Conservation (phyloP, 345 rosid genomes). For the Camelina sativa region DNA sequence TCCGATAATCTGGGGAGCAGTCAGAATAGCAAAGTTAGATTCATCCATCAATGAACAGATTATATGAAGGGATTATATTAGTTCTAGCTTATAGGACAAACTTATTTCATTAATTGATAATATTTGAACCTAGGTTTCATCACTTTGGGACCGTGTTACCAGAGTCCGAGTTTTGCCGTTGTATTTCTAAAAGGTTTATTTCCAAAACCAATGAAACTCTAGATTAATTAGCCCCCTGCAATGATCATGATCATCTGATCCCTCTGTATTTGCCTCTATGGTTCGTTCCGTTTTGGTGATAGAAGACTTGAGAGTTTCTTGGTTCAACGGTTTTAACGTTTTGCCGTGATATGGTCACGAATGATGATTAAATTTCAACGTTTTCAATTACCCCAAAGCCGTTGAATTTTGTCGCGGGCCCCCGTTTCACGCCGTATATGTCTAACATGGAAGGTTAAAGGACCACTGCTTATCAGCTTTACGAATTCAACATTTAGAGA, state of each 20-base stretch:
- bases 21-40: too few relatives aligned
- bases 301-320: background rate
- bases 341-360: background rate
- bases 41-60: too few relatives aligned
- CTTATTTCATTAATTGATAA: too few relatives aligned
- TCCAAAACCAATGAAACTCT: background rate
- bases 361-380: background rate
- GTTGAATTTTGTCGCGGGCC: slow-evolving; percentile 1
- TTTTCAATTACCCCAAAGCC: background rate
- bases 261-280: background rate
- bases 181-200: background rate
- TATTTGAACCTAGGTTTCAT: too few relatives aligned
- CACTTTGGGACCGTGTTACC: background rate
- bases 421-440: background rate
- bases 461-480: background rate
- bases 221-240: background rate
- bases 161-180: background rate
- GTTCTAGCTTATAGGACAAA: too few relatives aligned
- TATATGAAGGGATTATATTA: too few relatives aligned
- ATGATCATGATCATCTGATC: background rate
- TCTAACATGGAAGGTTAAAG: background rate
- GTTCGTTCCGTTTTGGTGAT: background rate
- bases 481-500: background rate
- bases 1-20: too few relatives aligned
- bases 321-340: background rate